Percentiles rank a stretch among this genome's conserved stretches.
Conservation (phyloP, 306 rosid species). For the Prunus dulcis region DNA sequence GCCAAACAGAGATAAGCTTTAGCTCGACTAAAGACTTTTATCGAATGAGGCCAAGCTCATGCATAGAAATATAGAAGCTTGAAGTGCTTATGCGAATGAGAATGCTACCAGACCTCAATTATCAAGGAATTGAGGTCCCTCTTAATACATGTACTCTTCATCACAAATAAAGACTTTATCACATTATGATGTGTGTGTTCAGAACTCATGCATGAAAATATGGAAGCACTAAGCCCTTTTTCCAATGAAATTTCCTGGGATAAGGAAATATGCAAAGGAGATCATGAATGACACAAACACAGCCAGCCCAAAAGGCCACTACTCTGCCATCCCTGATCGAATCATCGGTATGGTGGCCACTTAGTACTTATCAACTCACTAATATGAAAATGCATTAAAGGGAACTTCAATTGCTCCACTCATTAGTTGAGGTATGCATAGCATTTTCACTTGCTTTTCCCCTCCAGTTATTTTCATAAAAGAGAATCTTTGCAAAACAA, state of each 20-base stretch:
- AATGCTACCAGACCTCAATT: background rate
- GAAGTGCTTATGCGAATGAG: background rate
- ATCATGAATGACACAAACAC: background rate
- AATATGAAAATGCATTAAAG: background rate
- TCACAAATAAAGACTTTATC: background rate
- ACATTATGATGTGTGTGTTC: background rate
- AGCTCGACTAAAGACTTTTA: background rate
- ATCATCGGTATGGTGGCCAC: background rate
- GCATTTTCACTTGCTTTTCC: background rate
- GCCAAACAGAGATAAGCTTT: slow-evolving; percentile 31
- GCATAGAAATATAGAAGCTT: background rate
- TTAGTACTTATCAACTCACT: background rate
- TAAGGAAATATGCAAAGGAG: background rate
- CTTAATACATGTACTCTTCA: background rate
- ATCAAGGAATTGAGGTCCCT: background rate
- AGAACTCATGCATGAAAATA: background rate
- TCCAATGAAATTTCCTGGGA: background rate
- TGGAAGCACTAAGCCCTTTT: background rate
- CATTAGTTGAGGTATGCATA: background rate
- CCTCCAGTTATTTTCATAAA: background rate
- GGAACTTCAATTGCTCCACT: background rate
- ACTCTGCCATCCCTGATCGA: background rate
- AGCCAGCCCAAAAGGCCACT: background rate
- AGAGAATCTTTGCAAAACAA: background rate
- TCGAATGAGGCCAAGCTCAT: background rate